Evolutionary conservation across 345 rosid genomes (phyloP).

Genomic region (Schrenkiella parvula): DNA sequence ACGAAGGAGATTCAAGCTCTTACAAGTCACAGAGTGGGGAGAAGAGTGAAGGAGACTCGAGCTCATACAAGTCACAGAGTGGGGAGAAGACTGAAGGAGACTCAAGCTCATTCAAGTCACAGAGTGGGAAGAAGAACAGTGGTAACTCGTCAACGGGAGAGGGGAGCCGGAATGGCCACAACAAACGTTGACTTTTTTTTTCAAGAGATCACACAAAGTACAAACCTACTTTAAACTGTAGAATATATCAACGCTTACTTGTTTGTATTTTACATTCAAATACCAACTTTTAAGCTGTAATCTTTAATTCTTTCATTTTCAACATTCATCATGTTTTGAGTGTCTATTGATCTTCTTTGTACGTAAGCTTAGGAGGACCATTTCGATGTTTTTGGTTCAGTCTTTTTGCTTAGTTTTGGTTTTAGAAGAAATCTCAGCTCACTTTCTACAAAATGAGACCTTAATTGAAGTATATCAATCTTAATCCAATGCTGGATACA

Average conservation of each 20-base stretch:
- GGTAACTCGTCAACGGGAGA: conserved; percentile 30
- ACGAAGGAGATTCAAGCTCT: background rate
- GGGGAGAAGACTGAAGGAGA: conserved; percentile 20
- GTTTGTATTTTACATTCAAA: conserved; percentile 24
- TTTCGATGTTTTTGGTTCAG: background rate
- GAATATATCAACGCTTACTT: conserved; percentile 7
- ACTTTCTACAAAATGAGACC: background rate
- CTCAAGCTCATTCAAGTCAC: background rate
- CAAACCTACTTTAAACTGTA: conserved; percentile 12
- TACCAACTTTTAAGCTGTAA: background rate
- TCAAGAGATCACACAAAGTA: background rate
- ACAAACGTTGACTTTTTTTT: conserved; percentile 20
- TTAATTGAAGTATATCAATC: background rate
- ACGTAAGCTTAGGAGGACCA: background rate
- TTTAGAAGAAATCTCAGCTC: background rate
- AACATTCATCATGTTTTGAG: background rate
- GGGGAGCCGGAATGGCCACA: conserved; percentile 10
- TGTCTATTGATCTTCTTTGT: background rate
- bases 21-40: background rate
- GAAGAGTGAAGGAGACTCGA: background rate
- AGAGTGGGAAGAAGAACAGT: conserved; percentile 24
- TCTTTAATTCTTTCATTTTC: background rate
- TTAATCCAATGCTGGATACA: background rate
- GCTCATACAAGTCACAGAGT: conserved; percentile 2
- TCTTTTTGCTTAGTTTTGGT: background rate